Conservation (phyloP, 768 basidiomycete genomes). For the Artomyces pyxidatus region DNA sequence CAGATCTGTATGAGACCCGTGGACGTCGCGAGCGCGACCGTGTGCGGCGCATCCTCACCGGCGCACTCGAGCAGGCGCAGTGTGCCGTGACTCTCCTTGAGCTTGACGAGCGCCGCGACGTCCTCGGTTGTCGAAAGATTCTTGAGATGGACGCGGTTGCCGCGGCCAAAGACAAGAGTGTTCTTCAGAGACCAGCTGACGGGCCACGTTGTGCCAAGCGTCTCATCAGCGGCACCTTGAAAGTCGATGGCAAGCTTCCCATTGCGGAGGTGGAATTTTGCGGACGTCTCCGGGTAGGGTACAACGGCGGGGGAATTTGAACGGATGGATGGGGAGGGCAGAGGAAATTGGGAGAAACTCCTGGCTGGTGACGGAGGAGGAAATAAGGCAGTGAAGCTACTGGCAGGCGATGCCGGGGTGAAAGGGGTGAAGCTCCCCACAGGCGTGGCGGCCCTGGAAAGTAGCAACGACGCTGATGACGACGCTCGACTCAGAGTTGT, state of each 20-base stretch:
- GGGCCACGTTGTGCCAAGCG: conserved; percentile 16
- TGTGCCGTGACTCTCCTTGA: conserved; percentile 38
- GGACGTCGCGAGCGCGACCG: conserved; percentile 55
- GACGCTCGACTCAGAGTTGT: conserved; percentile 1
- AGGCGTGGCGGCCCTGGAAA: not conserved
- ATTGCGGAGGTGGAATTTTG: conserved; percentile 6
- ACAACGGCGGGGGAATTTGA: conserved; percentile 9
- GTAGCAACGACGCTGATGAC: not conserved
- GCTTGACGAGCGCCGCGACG: conserved; percentile 42
- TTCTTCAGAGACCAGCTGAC: conserved; percentile 36
- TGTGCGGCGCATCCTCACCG: conserved; percentile 24
- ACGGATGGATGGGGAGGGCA: conserved; percentile 2
- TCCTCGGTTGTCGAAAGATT: conserved; percentile 31
- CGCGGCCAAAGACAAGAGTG: conserved; percentile 41
- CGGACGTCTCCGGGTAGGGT: conserved; percentile 8
- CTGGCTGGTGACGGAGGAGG: too few relatives aligned
- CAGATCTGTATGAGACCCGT: conserved; percentile 65
- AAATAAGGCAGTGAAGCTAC: too few relatives aligned
- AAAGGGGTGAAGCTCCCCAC: not conserved
- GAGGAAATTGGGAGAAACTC: too few relatives aligned
- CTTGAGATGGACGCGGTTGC: conserved; percentile 48
- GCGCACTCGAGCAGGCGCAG: conserved; percentile 35
- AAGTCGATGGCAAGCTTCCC: conserved; percentile 14
- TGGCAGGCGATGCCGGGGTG: not conserved
- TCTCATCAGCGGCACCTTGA: not conserved